Conservation (phyloP, 805 yeast genomes). For the Wickerhamomyces bovis region DNA sequence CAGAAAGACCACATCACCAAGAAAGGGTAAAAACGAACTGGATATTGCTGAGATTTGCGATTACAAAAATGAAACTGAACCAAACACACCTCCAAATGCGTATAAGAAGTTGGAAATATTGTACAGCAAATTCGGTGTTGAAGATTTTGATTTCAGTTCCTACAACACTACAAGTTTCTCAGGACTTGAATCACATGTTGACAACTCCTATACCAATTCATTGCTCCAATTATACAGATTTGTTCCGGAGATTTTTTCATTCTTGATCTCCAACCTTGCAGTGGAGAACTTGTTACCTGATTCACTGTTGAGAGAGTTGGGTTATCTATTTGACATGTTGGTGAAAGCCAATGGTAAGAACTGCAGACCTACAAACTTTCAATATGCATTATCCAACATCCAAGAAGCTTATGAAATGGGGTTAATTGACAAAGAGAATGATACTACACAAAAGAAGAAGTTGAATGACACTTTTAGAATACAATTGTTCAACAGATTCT, state of each 20-base stretch:
- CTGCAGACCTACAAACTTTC: conserved; percentile 79
- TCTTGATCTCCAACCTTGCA: conserved; percentile 50
- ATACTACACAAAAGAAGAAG: neutral
- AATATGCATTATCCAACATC: conserved; percentile 40
- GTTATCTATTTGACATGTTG: conserved; percentile 89
- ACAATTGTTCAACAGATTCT: conserved; percentile 52
- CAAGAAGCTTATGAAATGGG: conserved; percentile 49
- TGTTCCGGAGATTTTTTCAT: conserved; percentile 66
- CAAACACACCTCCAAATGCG: conserved; percentile 59
- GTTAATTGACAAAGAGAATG: conserved; percentile 41
- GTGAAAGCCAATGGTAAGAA: conserved; percentile 71
- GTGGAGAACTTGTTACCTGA: conserved; percentile 40
- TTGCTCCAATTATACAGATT: conserved; percentile 75
- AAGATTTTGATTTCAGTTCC: conserved; percentile 85
- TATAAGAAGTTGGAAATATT: conserved; percentile 69
- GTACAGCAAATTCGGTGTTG: conserved; percentile 87
- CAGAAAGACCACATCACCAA: conserved; percentile 25
- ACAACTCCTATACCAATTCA: conserved; percentile 73
- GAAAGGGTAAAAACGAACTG: conserved; percentile 12
- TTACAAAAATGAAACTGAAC: conserved; percentile 19
- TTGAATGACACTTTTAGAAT: conserved; percentile 25
- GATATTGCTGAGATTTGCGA: conserved; percentile 26
- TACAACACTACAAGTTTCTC: conserved; percentile 71
- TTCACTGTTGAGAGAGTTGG: conserved; percentile 72
- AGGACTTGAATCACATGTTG: conserved; percentile 86